Evolutionary conservation across 176 grass and related monocot genomes (phyloP).

Genomic region (Juncus effusus): DNA sequence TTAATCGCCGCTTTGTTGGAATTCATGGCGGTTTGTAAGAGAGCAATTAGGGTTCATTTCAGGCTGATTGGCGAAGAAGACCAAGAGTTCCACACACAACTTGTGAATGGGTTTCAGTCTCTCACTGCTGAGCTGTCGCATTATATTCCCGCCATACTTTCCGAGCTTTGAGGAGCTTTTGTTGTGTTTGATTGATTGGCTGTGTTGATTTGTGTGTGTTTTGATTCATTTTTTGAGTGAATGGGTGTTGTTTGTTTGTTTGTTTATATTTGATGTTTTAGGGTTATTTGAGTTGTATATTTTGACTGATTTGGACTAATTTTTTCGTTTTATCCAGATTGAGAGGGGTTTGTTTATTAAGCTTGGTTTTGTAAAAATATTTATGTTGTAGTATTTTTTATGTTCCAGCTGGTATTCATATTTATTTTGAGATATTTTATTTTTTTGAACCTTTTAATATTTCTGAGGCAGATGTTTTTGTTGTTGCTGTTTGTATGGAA

Average conservation of each 20-base stretch:
- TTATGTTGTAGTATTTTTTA: neutral
- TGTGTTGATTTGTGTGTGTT: conserved; percentile 11
- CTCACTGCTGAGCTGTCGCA: conserved; percentile 96
- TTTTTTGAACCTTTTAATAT: too few species aligned
- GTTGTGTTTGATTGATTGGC: neutral
- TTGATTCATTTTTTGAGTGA: conserved; percentile 16
- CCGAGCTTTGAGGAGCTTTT: conserved; percentile 54
- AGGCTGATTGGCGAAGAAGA: conserved; percentile 97
- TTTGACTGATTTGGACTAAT: neutral
- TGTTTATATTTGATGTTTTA: conserved; percentile 9
- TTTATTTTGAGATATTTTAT: too few species aligned
- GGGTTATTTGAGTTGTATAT: conserved; percentile 11
- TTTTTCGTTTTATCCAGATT: conserved; percentile 19
- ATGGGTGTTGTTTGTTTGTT: too few species aligned
- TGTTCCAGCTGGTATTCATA: too few species aligned
- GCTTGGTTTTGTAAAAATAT: conserved; percentile 23
- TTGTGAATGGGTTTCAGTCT: conserved; percentile 97
- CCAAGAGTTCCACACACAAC: conserved; percentile 97
- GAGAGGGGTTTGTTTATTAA: neutral
- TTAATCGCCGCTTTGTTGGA: conserved; percentile 93
- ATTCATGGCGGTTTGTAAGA: conserved; percentile 99
- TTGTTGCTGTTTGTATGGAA: too few species aligned
- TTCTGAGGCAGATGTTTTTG: too few species aligned
- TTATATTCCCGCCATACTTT: conserved; percentile 98
- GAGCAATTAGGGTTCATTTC: conserved; percentile 92